Evolutionary conservation across 108 stramenopile genomes (phyloP).

Genomic region (Asterionellopsis glacialis): DNA sequence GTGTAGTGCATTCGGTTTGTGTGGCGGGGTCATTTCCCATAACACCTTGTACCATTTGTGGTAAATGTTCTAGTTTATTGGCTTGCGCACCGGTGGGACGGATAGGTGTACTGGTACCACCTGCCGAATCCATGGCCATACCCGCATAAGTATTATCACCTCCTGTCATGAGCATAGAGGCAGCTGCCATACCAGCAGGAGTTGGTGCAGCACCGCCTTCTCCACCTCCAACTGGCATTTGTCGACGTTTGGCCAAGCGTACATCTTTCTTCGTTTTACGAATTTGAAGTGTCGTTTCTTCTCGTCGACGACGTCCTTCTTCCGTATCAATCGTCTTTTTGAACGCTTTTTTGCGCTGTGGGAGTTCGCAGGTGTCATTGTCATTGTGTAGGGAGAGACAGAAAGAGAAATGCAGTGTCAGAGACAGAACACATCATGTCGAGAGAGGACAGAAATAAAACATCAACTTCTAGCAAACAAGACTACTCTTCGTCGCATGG

Average conservation of each 20-base stretch:
- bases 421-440: too few species aligned
- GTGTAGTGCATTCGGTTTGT: constrained; percentile 88
- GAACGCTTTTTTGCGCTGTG: constrained; percentile 84
- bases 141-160: constrained; percentile 52
- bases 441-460: too few species aligned
- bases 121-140: constrained; percentile 25
- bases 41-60: constrained; percentile 87
- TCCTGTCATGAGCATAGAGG: constrained; percentile 65
- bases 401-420: constrained; percentile 1
- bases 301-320: constrained; percentile 89
- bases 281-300: constrained; percentile 96
- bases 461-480: too few species aligned
- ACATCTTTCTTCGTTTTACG: constrained; percentile 97
- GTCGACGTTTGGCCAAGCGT: constrained; percentile 90
- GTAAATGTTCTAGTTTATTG: constrained; percentile 74
- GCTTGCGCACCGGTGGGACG: not conserved
- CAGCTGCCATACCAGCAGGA: constrained; percentile 70
- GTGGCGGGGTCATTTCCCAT: constrained; percentile 82
- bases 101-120: constrained; percentile 1
- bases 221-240: constrained; percentile 50
- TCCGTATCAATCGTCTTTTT: constrained; percentile 93
- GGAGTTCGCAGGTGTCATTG: not conserved
- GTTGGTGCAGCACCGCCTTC: constrained; percentile 39
- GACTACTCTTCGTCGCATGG: too few species aligned
- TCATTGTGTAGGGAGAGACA: not conserved